These are phyloP conservation scores for Sporisorium scitamineum DNA, from an alignment of 1,284 basidiomycete genomes.

Conservation along the genomic window DNA sequence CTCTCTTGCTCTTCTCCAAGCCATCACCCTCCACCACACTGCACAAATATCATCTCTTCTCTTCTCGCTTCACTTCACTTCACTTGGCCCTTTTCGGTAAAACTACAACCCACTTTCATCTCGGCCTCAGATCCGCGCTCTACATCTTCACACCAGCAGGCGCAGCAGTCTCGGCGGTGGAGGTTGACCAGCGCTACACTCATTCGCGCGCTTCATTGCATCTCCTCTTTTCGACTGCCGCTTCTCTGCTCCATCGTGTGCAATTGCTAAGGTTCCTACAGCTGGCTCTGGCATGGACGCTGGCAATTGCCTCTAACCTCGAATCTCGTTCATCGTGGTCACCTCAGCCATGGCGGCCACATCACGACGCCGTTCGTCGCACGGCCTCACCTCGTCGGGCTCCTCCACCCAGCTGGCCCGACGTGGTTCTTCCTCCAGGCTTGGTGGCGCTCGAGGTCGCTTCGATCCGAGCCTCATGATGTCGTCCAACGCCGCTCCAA, in stretches of 20 bases:
- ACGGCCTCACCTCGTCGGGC: conserved; percentile 46
- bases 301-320: not conserved
- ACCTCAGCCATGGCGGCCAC: conserved; percentile 38
- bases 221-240: not conserved
- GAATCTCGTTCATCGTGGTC: conserved; percentile 10
- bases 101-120: not conserved
- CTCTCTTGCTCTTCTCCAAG: not conserved
- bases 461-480: conserved; percentile 58
- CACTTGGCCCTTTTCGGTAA: not conserved
- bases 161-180: conserved; percentile 1
- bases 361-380: conserved; percentile 37
- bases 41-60: not conserved
- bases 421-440: conserved; percentile 40
- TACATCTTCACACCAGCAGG: not conserved
- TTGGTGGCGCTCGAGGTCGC: conserved; percentile 41
- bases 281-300: conserved; percentile 15
- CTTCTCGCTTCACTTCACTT: not conserved
- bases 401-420: conserved; percentile 50
- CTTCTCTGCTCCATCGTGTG: not conserved
- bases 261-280: not conserved
- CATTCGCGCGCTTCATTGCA: not conserved
- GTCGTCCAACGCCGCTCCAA: conserved; percentile 47
- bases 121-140: not conserved
- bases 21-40: not conserved
- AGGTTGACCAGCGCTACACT: not conserved